Evolutionary conservation across 2,329 filamentous ascomycete genomes (phyloP).

Genomic region (Trichoderma polysporum): DNA sequence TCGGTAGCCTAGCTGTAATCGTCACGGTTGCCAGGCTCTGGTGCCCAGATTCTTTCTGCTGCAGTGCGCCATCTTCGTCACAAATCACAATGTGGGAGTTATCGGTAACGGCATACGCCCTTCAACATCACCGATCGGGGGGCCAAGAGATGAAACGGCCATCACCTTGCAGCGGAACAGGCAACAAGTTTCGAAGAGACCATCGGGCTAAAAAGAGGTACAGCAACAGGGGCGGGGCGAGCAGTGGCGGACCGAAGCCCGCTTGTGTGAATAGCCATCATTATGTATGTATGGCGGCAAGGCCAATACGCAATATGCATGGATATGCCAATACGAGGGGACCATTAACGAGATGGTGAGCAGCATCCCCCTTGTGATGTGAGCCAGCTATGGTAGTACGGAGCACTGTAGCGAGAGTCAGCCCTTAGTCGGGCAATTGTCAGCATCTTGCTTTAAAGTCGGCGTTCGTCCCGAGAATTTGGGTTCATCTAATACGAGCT

Average conservation of each 20-base stretch:
- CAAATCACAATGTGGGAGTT: slow-evolving; percentile 2
- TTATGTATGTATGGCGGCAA: slow-evolving; percentile 8
- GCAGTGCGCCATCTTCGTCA: slow-evolving; percentile 8
- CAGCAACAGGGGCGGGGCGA: background rate
- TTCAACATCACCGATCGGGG: slow-evolving; percentile 9
- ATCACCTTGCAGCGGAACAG: slow-evolving; percentile 7
- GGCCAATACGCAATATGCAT: background rate
- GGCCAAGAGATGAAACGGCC: slow-evolving; percentile 7
- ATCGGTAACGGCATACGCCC: slow-evolving; percentile 3
- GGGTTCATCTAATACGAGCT: slow-evolving; percentile 6
- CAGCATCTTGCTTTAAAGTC: slow-evolving; percentile 18
- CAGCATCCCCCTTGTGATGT: background rate
- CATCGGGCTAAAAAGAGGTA: background rate
- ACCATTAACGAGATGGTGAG: background rate
- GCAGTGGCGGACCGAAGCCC: background rate
- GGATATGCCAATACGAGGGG: slow-evolving; percentile 1
- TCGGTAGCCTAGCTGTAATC: background rate
- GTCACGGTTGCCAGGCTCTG: background rate
- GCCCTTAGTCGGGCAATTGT: slow-evolving; percentile 14
- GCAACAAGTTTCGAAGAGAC: slow-evolving; percentile 24
- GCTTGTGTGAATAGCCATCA: background rate
- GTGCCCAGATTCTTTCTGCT: background rate
- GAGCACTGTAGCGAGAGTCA: background rate
- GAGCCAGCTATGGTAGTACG: background rate
- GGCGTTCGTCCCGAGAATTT: slow-evolving; percentile 13